Evolutionary conservation across 2,329 filamentous ascomycete species (phyloP), one percentile per base, ranked within the genome.

Genomic region (Fusarium duplospermum): DNA sequence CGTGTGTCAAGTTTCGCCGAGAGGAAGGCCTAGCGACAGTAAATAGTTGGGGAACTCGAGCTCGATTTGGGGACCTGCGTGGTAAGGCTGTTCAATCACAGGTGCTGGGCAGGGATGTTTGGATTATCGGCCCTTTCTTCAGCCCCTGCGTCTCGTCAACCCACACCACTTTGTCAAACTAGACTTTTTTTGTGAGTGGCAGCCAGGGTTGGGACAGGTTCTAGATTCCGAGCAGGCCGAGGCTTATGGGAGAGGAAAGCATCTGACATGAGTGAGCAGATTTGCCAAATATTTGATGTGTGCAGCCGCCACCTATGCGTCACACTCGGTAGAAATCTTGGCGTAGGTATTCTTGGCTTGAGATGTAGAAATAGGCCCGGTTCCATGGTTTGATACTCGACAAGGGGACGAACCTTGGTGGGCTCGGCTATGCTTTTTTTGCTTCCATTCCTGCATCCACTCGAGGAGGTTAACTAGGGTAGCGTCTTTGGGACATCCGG

Each of bases 1-100:
- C 29, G 47, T 65, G 40, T 52, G 54, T 65, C 63, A 45, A 60
- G 29, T 65, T 20, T 60, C 63, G 40, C 63, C 63, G 63, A 65
- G 63, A 59, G 40, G 62, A 50, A 64, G 36, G 62, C 62, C 62
- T 64, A 64, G 62, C 62, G 52, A 64, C 33, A 20, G 45, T 27
- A 35, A 63, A 63, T 63, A 54, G 61, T 54, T 38, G 52, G 58
- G 38, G 38, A 31, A 59, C 18, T 29, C 4, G 24, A 35, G 52
- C 27, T 56, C 24, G 29, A 56, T 33, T 56, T 36, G 40, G 27
- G 38, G 47, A 61, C 58, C 18, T 31, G 24, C 52, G 52, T 14
- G n/a, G 52, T 11, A 56, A 33, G 31, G 27, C 16, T 56, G n/a
- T 22, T 33, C 47, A 20, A 20, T 61, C 36, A 29, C 18, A 52